Evolutionary conservation across 129 eudicot species (phyloP).

Genomic region (Tanacetum coccineum): DNA sequence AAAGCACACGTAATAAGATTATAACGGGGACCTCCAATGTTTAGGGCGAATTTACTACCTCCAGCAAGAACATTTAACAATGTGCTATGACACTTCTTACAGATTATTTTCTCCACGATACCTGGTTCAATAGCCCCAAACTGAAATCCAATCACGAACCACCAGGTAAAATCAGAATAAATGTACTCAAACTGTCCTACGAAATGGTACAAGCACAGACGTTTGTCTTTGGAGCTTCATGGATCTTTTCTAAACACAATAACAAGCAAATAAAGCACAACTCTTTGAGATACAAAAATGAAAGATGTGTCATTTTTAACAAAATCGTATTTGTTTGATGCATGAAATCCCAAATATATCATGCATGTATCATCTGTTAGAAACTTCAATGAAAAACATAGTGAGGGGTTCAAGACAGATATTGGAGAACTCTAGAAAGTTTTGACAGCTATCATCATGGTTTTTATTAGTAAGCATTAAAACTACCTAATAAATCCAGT

Average conservation of each 20-base stretch:
- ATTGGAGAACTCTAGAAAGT: not conserved
- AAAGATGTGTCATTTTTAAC: slow-evolving; percentile 6
- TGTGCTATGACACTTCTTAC: slow-evolving; percentile 25
- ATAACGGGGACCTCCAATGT: slow-evolving; percentile 7
- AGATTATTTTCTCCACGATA: slow-evolving; percentile 38
- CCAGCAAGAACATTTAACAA: slow-evolving; percentile 26
- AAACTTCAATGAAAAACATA: not conserved
- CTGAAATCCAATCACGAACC: slow-evolving; percentile 39
- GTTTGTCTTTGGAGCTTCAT: slow-evolving; percentile 52
- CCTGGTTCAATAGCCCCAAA: slow-evolving; percentile 24
- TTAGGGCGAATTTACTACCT: slow-evolving; percentile 24
- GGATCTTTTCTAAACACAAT: slow-evolving; percentile 35
- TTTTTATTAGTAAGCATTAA: slow-evolving; percentile 1
- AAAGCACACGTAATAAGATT: slow-evolving; percentile 19
- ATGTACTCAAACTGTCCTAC: slow-evolving; percentile 36
- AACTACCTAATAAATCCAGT: not conserved
- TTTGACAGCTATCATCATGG: not conserved
- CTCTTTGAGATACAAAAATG: slow-evolving; percentile 6
- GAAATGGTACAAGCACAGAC: slow-evolving; percentile 61
- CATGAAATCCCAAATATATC: not conserved
- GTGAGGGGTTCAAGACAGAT: not conserved
- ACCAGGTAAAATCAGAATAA: slow-evolving; percentile 24
- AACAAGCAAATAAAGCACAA: slow-evolving; percentile 1
- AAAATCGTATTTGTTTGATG: slow-evolving; percentile 2
- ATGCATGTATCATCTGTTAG: slow-evolving; percentile 7